Percentiles rank a stretch among this genome's conserved stretches.
Evolutionary conservation across 192 early-diverging fungal species (phyloP).

Genomic region (Thoreauomyces humboldtii): DNA sequence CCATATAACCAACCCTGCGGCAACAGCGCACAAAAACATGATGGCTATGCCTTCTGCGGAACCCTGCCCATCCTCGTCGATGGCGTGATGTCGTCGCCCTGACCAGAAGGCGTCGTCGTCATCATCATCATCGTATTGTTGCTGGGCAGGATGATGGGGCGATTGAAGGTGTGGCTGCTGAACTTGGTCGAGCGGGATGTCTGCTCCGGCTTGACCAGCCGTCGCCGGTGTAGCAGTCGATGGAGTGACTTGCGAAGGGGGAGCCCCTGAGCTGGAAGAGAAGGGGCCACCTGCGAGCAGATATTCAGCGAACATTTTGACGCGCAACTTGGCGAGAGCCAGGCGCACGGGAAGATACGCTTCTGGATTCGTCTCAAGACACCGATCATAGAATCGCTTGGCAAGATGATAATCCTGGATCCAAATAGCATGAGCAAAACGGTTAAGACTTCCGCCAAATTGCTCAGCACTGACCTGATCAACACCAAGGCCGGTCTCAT

Average conservation of each 20-base stretch:
- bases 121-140: too few species aligned
- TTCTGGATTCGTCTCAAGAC: constrained; percentile 74
- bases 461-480: constrained; percentile 47
- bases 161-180: too few species aligned
- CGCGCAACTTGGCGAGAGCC: constrained; percentile 68
- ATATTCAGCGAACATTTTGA: constrained; percentile 34
- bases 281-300: neutral
- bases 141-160: too few species aligned
- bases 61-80: neutral
- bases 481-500: constrained; percentile 90
- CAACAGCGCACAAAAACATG: neutral
- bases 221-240: too few species aligned
- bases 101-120: too few species aligned
- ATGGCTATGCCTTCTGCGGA: neutral
- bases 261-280: too few species aligned
- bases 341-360: constrained; percentile 75
- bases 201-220: too few species aligned
- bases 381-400: constrained; percentile 86
- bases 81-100: too few species aligned
- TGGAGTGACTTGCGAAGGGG: too few species aligned
- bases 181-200: too few species aligned
- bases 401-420: constrained; percentile 86
- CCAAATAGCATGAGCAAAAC: neutral
- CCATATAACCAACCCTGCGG: neutral
- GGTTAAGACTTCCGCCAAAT: neutral